Base-by-base conservation (phyloP, 2,329 filamentous ascomycete species). In the Nigrospora osmanthi region DNA sequence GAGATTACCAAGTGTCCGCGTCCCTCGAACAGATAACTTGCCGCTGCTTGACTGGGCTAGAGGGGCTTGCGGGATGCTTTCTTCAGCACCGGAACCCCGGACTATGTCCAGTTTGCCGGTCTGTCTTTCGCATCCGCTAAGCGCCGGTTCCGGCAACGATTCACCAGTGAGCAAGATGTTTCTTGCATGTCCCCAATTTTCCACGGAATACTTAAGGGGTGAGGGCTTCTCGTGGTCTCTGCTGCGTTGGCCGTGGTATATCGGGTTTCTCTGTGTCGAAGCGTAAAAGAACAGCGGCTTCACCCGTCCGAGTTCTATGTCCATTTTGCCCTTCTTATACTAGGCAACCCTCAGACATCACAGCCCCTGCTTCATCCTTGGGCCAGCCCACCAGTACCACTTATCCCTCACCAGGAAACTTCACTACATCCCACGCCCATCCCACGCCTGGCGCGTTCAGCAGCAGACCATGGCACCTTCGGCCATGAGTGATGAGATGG, bases 401-500 rank as follows among this genome's bases (percentile, higher is more conserved):
- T 48, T 48, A 51, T 48, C 50, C 47, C 43, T 40, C 34, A 40
- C 46, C 35, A 49, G 43, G 38, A 46, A 40, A 39, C 30, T 48
- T 48, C 49, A 40, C 42, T 42, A 47, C 49, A 57, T 59, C 59
- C 57, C 56, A 58, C 52, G 53, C 49, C 45, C 58, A 63, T 65
- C 64, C 64, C 63, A 62, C 64, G 57, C 55, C 48, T 40, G 45
- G 57, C 46, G 49, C 52, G 47, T 57, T 52, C 54, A 56, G 44
- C 48, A 41, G 44, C 48, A 41, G 39, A 62, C 51, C 42, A 76
- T 76, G 73, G 71, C 72, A 55, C 73, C 73, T 58, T 70, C 69
- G 54, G 72, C 73, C 53, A 69, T 65, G 51, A 58, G 60, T 56
- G 68, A 48, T 19, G 47, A 72, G 54, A 60, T 58, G 48, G 57